Percentiles rank a stretch among this genome's conserved stretches.
Conservation (phyloP, 345 rosid species). For the Psidium friedrichsthalianum region DNA sequence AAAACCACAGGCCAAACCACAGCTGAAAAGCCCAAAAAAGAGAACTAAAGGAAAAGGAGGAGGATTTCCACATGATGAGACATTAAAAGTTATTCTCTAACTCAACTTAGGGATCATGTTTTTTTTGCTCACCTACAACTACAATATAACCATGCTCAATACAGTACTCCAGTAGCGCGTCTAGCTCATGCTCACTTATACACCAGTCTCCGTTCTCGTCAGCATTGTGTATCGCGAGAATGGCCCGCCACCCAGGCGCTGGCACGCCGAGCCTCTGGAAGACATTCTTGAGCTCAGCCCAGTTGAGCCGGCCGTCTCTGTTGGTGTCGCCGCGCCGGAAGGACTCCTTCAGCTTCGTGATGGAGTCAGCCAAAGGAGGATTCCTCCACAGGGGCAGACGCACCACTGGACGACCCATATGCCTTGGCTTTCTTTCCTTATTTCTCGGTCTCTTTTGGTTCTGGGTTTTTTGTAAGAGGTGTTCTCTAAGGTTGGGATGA, state of each 20-base stretch:
- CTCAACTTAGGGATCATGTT: neutral
- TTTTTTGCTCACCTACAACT: neutral
- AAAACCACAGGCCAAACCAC: neutral
- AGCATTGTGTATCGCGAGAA: neutral
- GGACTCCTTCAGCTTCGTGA: neutral
- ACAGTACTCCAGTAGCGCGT: neutral
- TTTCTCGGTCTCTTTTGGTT: neutral
- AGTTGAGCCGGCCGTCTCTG: constrained; percentile 2
- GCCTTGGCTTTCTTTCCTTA: neutral
- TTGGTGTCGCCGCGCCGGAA: neutral
- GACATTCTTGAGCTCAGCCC: neutral
- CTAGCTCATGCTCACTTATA: neutral
- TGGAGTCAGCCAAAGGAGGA: neutral
- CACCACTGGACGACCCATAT: neutral
- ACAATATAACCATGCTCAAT: neutral
- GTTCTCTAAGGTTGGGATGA: neutral
- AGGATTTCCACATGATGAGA: neutral
- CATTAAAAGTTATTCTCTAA: neutral
- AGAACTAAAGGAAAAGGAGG: neutral
- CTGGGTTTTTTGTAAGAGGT: neutral
- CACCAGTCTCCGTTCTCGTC: neutral
- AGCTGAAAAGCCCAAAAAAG: neutral
- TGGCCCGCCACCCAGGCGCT: neutral
- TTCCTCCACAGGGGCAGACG: neutral
- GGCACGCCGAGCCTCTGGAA: neutral